Evolutionary conservation across 495 filamentous ascomycete species (phyloP), one percentile per base, ranked within the genome.

Genomic region (Lasiosphaeria hispida): DNA sequence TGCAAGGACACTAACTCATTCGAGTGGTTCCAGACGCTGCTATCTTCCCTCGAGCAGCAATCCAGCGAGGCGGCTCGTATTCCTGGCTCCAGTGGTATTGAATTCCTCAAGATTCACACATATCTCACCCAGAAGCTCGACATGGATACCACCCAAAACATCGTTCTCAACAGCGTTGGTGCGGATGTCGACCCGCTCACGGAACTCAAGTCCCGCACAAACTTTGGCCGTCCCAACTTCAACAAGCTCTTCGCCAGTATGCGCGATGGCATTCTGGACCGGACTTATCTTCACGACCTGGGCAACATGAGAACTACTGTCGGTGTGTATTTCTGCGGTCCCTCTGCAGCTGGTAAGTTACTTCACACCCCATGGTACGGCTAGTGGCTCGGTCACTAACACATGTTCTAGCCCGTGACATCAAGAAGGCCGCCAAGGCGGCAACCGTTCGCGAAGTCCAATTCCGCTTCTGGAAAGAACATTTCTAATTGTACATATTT

Each of bases 391-490:
- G 23, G 23, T 30, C 11, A 54, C 75, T 77, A 61, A 77, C 66
- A n/a, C 40, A 30, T 43, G 43, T 23, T 10, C 59, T 83, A 66
- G 93, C 93, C 1, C 80, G 91, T 62, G 84, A 92, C 68, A 97
- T 99, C 65, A 85, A 85, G 68, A 85, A 85, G 67, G 92, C 94
- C 11, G 87, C 90, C 48, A 86, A 84, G 64, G 65, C 72, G 43
- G 85, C 87, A 7, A 89, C 84, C 15, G 85, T 80, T 7, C 82
- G 79, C 59, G 89, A 96, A 61, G 89, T 98, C 54, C 83, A 83
- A 55, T 99, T 97, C 77, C 91, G 90, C 69, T 99, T 99, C 80
- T 99, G 94, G 94, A 99, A 97, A 76, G 94, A 99, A 75, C 92
- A 99, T 65, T 83, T 83, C 62, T 83, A 76, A 67, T 48, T 65